Conservation (phyloP, 1,139 yeast species). For the Yamadazyma dushanensis region DNA sequence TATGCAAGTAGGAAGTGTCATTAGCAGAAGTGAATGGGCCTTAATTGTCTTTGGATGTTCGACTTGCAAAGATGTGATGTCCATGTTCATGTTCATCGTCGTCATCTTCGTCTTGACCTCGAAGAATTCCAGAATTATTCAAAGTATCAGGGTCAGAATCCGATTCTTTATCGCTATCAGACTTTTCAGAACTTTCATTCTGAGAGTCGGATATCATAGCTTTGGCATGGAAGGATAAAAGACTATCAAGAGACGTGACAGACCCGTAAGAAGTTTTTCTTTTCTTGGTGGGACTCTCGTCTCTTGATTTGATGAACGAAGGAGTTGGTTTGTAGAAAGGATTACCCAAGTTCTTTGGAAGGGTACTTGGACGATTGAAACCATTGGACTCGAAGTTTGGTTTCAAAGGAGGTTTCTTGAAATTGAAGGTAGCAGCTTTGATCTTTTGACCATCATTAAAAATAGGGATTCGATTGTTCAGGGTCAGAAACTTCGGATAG, state of each 20-base stretch:
- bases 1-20: conserved; percentile 2
- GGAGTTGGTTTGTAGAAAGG: conserved; percentile 19
- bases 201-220: not conserved
- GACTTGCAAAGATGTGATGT: not conserved
- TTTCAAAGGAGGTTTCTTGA: conserved; percentile 17
- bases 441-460: conserved; percentile 13
- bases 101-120: not conserved
- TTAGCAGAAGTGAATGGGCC: not conserved
- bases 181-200: not conserved
- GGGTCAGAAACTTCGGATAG: conserved; percentile 4
- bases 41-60: not conserved
- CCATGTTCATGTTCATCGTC: not conserved
- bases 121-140: not conserved
- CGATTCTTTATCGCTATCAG: conserved; percentile 2
- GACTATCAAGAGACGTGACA: conserved; percentile 55
- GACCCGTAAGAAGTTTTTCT: conserved; percentile 14
- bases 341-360: conserved; percentile 14
- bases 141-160: not conserved
- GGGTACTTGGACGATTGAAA: conserved; percentile 3
- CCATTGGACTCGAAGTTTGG: conserved; percentile 11
- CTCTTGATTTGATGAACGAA: conserved; percentile 8
- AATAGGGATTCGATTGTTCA: conserved; percentile 11
- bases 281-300: conserved; percentile 17
- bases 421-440: conserved; percentile 2
- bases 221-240: conserved; percentile 23